Evolutionary conservation across 306 rosid species (phyloP).

Genomic region (Gastrolobium bilobum): DNA sequence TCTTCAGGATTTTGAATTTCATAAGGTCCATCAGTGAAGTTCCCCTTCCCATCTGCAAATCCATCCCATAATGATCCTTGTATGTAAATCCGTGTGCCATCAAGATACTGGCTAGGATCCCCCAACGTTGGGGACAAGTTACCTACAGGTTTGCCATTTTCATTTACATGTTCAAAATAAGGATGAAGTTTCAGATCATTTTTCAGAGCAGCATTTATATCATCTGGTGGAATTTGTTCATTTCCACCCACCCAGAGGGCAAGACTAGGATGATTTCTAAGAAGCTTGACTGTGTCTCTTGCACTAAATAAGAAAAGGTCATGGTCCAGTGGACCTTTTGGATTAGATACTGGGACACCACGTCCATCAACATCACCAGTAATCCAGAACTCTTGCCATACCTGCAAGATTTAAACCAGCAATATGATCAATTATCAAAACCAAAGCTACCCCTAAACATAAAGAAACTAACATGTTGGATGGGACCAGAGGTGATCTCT

Average conservation of each 20-base stretch:
- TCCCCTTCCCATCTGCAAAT: slow-evolving; percentile 89
- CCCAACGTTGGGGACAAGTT: slow-evolving; percentile 41
- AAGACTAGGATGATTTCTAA: slow-evolving; percentile 93
- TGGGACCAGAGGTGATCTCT: not conserved
- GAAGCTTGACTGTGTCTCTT: slow-evolving; percentile 91
- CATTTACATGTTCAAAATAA: slow-evolving; percentile 54
- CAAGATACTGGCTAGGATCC: slow-evolving; percentile 94
- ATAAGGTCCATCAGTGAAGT: slow-evolving; percentile 90
- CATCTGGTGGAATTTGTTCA: slow-evolving; percentile 90
- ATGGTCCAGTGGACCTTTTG: slow-evolving; percentile 91
- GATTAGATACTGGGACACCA: slow-evolving; percentile 82
- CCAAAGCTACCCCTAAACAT: slow-evolving; percentile 8
- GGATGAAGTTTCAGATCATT: slow-evolving; percentile 88
- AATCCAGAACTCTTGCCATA: slow-evolving; percentile 99
- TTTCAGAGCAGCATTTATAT: slow-evolving; percentile 76
- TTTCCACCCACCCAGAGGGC: slow-evolving; percentile 99
- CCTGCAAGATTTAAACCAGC: slow-evolving; percentile 61
- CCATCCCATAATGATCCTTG: slow-evolving; percentile 96
- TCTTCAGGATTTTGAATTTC: slow-evolving; percentile 92
- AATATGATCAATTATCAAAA: slow-evolving; percentile 42
- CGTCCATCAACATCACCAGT: slow-evolving; percentile 96
- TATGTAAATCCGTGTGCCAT: slow-evolving; percentile 87
- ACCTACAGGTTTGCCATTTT: slow-evolving; percentile 46
- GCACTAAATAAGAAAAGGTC: slow-evolving; percentile 90
- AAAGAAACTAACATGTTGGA: not conserved